phyloP scores from a whole-genome alignment of 192 early-diverging fungal genomes.

The Linnemannia elongata region DNA sequence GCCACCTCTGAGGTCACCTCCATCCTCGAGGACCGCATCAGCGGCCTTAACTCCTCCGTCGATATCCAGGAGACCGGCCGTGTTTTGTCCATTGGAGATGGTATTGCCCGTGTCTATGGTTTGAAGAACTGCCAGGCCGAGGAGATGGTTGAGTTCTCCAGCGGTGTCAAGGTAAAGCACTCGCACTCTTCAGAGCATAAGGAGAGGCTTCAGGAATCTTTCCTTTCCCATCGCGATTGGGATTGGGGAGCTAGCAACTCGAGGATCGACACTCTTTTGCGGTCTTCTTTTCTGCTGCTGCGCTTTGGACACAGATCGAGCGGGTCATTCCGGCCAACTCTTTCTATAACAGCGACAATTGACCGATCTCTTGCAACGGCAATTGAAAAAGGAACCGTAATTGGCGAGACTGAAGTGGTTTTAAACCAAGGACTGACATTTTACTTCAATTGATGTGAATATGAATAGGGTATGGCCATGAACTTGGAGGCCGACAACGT shows the following conservation, averaged over 20 bases:
- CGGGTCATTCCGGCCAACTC: background rate
- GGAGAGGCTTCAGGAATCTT: background rate
- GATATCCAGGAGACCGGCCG: conserved; percentile 99
- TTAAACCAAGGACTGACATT: background rate
- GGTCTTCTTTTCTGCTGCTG: background rate
- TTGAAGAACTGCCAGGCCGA: conserved; percentile 99
- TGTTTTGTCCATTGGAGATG: conserved; percentile 99
- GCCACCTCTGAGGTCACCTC: conserved; percentile 96
- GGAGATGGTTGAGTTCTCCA: conserved; percentile 99
- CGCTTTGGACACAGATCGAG: background rate
- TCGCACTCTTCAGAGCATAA: background rate
- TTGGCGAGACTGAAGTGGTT: background rate
- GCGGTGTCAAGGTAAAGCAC: conserved; percentile 89
- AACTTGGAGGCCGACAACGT: conserved; percentile 99
- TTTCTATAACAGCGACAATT: background rate
- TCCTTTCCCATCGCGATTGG: background rate
- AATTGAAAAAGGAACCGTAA: background rate
- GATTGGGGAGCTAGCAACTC: background rate
- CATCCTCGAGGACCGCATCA: conserved; percentile 98
- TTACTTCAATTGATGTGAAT: background rate
- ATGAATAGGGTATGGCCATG: conserved; percentile 94
- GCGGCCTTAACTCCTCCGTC: conserved; percentile 83
- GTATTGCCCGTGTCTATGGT: conserved; percentile 99
- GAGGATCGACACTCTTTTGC: background rate
- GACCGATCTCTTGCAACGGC: background rate